Percentiles rank a stretch among this genome's conserved stretches.
Evolutionary conservation across 2,329 filamentous ascomycete genomes (phyloP).

Genomic region (Curvularia eragrostidis): DNA sequence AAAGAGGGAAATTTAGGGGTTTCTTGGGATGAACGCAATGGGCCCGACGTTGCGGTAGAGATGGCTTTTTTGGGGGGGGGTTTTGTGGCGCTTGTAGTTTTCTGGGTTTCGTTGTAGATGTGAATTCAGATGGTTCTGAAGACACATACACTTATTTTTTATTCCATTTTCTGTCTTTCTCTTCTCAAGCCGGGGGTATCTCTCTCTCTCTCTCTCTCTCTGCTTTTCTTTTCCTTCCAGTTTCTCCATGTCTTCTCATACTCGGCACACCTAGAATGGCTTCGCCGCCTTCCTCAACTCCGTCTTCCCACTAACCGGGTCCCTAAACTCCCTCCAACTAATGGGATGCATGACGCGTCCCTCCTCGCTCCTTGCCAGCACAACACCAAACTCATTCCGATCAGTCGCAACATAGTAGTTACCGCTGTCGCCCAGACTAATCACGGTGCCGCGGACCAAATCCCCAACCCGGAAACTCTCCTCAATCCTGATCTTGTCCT

Average conservation of each 20-base stretch:
- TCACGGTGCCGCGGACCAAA: slow-evolving; percentile 85
- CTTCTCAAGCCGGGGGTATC: not conserved
- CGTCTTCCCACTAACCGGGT: slow-evolving; percentile 75
- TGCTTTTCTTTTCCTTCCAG: not conserved
- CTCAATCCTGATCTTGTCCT: slow-evolving; percentile 89
- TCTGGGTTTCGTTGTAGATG: not conserved
- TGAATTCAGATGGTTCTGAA: not conserved
- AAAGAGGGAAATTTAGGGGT: too few relatives aligned
- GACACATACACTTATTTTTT: not conserved
- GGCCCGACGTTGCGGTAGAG: too few relatives aligned
- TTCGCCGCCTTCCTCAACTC: slow-evolving; percentile 94
- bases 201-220: not conserved
- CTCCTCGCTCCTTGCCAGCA: slow-evolving; percentile 87
- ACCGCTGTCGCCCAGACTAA: slow-evolving; percentile 89
- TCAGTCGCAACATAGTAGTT: slow-evolving; percentile 96
- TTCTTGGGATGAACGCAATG: too few relatives aligned
- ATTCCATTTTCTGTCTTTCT: not conserved
- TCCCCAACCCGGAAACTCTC: slow-evolving; percentile 94
- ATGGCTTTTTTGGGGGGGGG: not conserved
- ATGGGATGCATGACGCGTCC: slow-evolving; percentile 92
- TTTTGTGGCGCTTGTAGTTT: too few relatives aligned
- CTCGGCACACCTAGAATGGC: slow-evolving; percentile 62
- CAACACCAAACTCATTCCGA: slow-evolving; percentile 88
- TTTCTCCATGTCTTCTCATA: too few relatives aligned
- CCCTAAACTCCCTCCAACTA: slow-evolving; percentile 93